Base-by-base conservation (phyloP, 2,329 filamentous ascomycete species). In the Hypoxylon sp. region DNA sequence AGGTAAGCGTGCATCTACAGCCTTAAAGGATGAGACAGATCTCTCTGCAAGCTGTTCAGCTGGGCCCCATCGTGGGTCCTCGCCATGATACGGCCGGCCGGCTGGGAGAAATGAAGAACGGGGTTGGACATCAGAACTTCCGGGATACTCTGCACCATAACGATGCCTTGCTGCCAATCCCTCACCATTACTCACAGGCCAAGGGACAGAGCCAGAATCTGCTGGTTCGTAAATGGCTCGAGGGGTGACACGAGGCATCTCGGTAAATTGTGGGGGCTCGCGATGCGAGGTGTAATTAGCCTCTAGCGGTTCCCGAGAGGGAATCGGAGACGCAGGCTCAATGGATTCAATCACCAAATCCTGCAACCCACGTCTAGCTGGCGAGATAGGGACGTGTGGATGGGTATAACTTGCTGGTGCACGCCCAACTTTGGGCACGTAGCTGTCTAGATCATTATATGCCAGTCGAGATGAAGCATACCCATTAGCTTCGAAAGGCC, bases 381-480 rank as follows among this genome's bases (percentile, higher is more conserved):
- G 63, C 20, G 63, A 63, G 21, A 67, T 25, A 32, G 63, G 54
- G 46, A 41, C 34, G n/a, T 55, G 51, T 30, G 60, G 30, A 35
- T 46, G 57, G 13, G 35, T 12, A 15, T 57, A 58, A 47, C 19
- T 44, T 26, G 36, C 31, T 31, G 32, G 27, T 41, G 45, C 41
- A 23, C 55, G 56, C 67, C 67, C 67, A 68, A 68, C 67, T 69
- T 69, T 68, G 66, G 67, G 64, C 19, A 49, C 54, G 26, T 63
- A 51, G 40, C 42, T 44, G 26, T 68, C 65, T 19, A 56, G 53
- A 15, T 62, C 42, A 41, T 61, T 59, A n/a, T n/a, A n/a, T 32
- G 63, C 60, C 21, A 62, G 58, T 40, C 56, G 45, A 29, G 63
- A 54, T 21, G 46, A 42, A 21, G 41, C 48, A 19, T 52, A 48